These are phyloP conservation scores for Dovyalis caffra DNA, from an alignment of 345 rosid species.

Conservation along the genomic window DNA sequence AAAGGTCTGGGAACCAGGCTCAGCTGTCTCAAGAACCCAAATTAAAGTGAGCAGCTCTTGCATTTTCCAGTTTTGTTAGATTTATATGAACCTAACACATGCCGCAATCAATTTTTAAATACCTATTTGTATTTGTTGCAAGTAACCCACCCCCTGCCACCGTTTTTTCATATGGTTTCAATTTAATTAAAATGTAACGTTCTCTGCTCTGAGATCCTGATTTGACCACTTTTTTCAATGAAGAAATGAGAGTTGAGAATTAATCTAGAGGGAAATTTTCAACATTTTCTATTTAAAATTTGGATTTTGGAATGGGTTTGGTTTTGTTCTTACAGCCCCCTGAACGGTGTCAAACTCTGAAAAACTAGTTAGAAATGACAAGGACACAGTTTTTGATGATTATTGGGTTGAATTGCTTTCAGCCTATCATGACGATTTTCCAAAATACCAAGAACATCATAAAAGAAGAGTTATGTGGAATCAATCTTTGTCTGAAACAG, in stretches of 20 bases:
- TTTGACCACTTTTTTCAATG: neutral
- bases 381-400: too few species aligned
- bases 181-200: too few species aligned
- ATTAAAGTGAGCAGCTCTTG: conserved; percentile 23
- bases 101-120: neutral
- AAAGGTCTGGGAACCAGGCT: conserved; percentile 8
- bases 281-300: neutral
- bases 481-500: too few species aligned
- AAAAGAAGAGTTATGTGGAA: too few species aligned
- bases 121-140: neutral
- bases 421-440: too few species aligned
- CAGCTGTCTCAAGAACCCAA: conserved; percentile 23
- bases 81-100: neutral
- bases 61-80: neutral
- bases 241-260: neutral
- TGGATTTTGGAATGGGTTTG: neutral
- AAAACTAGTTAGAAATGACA: too few species aligned
- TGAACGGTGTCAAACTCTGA: neutral
- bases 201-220: too few species aligned
- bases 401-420: too few species aligned
- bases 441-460: too few species aligned
- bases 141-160: neutral
- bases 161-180: neutral
- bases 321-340: neutral
- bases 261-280: neutral